Evolutionary conservation across 192 early-diverging fungal species (phyloP).

Genomic region (Podochytrium sp.): DNA sequence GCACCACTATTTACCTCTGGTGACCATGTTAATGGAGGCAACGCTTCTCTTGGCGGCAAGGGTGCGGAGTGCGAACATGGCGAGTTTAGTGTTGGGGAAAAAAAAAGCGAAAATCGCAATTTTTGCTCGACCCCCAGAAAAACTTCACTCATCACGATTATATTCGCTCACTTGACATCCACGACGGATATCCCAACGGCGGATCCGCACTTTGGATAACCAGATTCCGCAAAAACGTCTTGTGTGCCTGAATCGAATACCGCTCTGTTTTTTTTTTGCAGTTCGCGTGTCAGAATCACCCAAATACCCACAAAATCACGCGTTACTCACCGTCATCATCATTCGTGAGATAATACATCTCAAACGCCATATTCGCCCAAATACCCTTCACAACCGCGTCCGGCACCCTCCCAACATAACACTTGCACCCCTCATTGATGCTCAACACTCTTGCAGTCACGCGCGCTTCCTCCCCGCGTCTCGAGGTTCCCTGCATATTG

Average conservation of each 20-base stretch:
- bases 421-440: neutral
- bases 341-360: slow-evolving; percentile 53
- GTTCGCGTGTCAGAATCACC: neutral
- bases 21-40: neutral
- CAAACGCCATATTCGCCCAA: slow-evolving; percentile 51
- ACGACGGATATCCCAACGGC: slow-evolving; percentile 53
- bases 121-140: too few relatives aligned
- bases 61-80: neutral
- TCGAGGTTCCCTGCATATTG: slow-evolving; percentile 12
- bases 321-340: slow-evolving; percentile 49
- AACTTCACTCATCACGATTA: neutral
- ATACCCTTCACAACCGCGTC: slow-evolving; percentile 33
- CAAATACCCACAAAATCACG: neutral
- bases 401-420: slow-evolving; percentile 20
- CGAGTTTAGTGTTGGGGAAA: neutral
- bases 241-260: slow-evolving; percentile 56
- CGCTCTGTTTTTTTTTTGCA: slow-evolving; percentile 39
- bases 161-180: slow-evolving; percentile 12
- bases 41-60: slow-evolving; percentile 2
- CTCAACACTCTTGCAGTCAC: slow-evolving; percentile 11
- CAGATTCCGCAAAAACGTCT: slow-evolving; percentile 49
- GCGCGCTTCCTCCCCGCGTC: slow-evolving; percentile 34
- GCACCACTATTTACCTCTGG: slow-evolving; percentile 5
- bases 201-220: slow-evolving; percentile 48
- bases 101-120: slow-evolving; percentile 5